Percentiles rank a stretch among this genome's conserved stretches.
Conservation (phyloP, 2,329 filamentous ascomycete genomes). For the Pseudocercospora macadamiae region DNA sequence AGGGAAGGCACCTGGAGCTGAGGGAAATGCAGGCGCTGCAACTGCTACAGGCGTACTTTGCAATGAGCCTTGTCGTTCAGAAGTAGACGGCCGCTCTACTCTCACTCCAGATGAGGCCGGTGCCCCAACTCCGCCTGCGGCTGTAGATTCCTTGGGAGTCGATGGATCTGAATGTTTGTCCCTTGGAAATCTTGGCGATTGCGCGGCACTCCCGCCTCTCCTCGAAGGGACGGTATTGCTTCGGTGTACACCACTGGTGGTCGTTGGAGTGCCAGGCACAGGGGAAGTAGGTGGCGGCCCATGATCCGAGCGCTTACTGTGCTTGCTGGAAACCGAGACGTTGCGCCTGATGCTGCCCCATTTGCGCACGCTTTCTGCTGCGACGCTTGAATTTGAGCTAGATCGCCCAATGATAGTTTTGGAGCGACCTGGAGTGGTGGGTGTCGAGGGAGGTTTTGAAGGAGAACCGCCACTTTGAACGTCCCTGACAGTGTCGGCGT, state of each 20-base stretch:
- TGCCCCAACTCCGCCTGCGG: slow-evolving; percentile 15
- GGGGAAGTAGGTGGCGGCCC: slow-evolving; percentile 71
- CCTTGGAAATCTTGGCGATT: slow-evolving; percentile 64
- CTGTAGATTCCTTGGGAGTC: slow-evolving; percentile 44
- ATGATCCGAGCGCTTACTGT: slow-evolving; percentile 75
- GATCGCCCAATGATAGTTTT: slow-evolving; percentile 70
- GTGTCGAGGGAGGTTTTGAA: slow-evolving; percentile 52
- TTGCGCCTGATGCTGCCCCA: slow-evolving; percentile 81
- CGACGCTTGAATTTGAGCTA: slow-evolving; percentile 84
- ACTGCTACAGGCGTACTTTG: slow-evolving; percentile 35
- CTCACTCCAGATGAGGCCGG: slow-evolving; percentile 17
- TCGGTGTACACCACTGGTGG: slow-evolving; percentile 60
- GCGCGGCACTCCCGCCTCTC: slow-evolving; percentile 65
- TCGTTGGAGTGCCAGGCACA: slow-evolving; percentile 31
- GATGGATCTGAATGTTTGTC: slow-evolving; percentile 58
- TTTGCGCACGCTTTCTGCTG: slow-evolving; percentile 81
- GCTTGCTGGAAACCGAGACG: slow-evolving; percentile 87
- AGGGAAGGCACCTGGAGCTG: slow-evolving; percentile 15
- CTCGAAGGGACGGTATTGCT: slow-evolving; percentile 96
- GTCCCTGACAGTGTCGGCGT: slow-evolving; percentile 72
- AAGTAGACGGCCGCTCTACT: slow-evolving; percentile 27
- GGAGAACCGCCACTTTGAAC: slow-evolving; percentile 67
- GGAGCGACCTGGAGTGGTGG: slow-evolving; percentile 46
- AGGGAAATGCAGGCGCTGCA: slow-evolving; percentile 32
- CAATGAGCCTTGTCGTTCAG: slow-evolving; percentile 30